Percentiles rank a stretch among this genome's conserved stretches.
Conservation (phyloP, 108 stramenopile genomes). For the Conticribra weissflogii region DNA sequence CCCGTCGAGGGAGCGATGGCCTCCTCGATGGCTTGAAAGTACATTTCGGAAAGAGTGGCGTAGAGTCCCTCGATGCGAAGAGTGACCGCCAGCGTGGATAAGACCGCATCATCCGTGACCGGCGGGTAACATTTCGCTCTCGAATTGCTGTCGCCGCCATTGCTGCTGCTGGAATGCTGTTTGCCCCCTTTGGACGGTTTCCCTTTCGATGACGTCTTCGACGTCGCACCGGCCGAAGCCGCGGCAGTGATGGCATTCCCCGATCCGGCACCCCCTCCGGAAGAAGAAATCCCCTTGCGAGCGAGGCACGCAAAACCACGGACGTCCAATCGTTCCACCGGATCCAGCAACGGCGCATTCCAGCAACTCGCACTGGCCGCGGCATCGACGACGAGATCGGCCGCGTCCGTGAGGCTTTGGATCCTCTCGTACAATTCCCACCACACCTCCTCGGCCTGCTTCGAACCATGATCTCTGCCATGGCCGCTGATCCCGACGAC, state of each 20-base stretch:
- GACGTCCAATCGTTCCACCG: conserved; percentile 27
- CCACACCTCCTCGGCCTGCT: conserved; percentile 18
- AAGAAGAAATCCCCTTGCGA: background rate
- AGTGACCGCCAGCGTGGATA: conserved; percentile 30
- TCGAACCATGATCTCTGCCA: background rate
- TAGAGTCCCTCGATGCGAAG: conserved; percentile 15
- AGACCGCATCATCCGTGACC: conserved; percentile 40
- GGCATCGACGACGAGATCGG: conserved; percentile 11
- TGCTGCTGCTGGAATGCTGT: background rate
- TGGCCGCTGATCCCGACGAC: background rate
- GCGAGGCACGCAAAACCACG: conserved; percentile 7
- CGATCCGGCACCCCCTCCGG: background rate
- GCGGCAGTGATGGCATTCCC: too few species aligned
- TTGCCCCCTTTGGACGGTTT: conserved; percentile 5
- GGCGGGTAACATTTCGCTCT: conserved; percentile 5
- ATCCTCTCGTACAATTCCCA: conserved; percentile 9
- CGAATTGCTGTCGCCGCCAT: conserved; percentile 1
- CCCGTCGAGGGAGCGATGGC: background rate
- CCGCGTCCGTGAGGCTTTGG: conserved; percentile 10
- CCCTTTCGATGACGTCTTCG: background rate
- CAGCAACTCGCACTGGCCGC: background rate
- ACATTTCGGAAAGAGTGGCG: conserved; percentile 38
- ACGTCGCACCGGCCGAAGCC: background rate
- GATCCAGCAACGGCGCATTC: conserved; percentile 15
- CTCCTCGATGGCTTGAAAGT: conserved; percentile 18